Evolutionary conservation across 495 filamentous ascomycete species (phyloP).

Genomic region (Neurospora hispaniola): DNA sequence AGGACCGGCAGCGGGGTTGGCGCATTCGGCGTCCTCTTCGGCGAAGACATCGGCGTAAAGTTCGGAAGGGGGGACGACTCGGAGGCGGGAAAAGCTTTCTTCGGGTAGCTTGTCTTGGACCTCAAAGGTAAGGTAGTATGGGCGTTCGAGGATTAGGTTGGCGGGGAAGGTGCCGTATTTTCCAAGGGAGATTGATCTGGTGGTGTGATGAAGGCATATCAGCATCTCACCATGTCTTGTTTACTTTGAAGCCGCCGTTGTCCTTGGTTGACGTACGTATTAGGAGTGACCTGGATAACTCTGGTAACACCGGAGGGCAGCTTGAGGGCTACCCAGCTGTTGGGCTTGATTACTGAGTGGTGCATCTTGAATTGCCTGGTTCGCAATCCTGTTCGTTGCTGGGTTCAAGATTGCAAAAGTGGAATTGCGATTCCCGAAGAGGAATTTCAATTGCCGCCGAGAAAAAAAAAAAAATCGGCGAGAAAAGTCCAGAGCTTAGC

Average conservation of each 20-base stretch:
- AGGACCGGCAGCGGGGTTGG: conserved; percentile 22
- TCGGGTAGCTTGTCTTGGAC: conserved; percentile 56
- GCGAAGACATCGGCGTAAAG: conserved; percentile 70
- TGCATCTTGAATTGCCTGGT: conserved; percentile 21
- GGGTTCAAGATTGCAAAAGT: not conserved
- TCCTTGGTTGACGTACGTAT: conserved; percentile 52
- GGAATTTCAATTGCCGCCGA: not conserved
- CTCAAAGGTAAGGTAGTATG: conserved; percentile 86
- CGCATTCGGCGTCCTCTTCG: conserved; percentile 34
- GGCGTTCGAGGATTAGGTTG: conserved; percentile 77
- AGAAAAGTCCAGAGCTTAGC: not conserved
- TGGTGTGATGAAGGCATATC: not conserved
- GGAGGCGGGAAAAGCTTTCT: conserved; percentile 48
- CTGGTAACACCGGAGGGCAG: conserved; percentile 58
- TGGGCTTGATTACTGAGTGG: conserved; percentile 44
- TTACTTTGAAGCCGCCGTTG: not conserved
- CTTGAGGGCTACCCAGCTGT: conserved; percentile 53
- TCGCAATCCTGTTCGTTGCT: not conserved
- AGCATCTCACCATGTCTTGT: conserved; percentile 4
- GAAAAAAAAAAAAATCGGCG: not conserved
- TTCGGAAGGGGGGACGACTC: conserved; percentile 71
- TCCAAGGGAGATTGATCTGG: conserved; percentile 69
- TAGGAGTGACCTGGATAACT: conserved; percentile 54
- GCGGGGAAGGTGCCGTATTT: conserved; percentile 84
- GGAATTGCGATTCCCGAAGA: not conserved